Evolutionary conservation across 1,284 basidiomycete genomes (phyloP).

Genomic region (Phellopilus nigrolimitatus): DNA sequence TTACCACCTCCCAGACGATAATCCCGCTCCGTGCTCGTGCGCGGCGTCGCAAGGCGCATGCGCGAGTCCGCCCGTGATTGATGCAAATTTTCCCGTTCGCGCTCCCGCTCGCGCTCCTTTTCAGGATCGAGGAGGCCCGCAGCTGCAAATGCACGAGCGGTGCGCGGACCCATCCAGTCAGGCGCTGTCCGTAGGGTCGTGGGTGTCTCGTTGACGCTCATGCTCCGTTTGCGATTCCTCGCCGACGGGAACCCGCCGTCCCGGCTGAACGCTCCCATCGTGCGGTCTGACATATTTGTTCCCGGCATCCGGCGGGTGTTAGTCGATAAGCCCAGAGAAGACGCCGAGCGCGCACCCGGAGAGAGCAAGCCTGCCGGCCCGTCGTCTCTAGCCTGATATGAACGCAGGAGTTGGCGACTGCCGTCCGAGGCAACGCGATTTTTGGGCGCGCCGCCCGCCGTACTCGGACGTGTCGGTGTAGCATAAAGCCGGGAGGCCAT

Average conservation of each 20-base stretch:
- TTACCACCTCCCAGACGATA: background rate
- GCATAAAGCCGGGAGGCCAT: constrained; percentile 16
- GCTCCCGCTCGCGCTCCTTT: constrained; percentile 22
- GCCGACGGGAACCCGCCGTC: background rate
- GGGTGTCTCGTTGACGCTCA: constrained; percentile 10
- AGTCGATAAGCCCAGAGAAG: constrained; percentile 9
- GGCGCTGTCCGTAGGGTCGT: constrained; percentile 23
- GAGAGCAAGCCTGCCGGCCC: background rate
- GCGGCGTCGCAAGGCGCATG: constrained; percentile 15
- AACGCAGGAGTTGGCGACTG: constrained; percentile 15
- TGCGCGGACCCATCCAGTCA: constrained; percentile 66
- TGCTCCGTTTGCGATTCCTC: constrained; percentile 12
- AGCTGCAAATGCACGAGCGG: constrained; percentile 62
- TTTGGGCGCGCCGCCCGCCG: constrained; percentile 13
- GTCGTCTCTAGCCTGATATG: constrained; percentile 5
- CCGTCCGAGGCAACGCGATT: constrained; percentile 17
- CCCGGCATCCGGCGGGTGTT: background rate
- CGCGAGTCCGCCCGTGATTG: constrained; percentile 20
- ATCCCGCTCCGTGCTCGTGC: constrained; percentile 6
- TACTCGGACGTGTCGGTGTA: constrained; percentile 18
- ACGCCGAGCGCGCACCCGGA: background rate
- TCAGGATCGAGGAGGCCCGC: constrained; percentile 61
- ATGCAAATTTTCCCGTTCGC: constrained; percentile 18
- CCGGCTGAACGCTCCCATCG: constrained; percentile 8
- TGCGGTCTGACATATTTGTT: background rate